These are phyloP conservation scores for Malus orientalis DNA, from an alignment of 306 rosid species.

Conservation along the genomic window DNA sequence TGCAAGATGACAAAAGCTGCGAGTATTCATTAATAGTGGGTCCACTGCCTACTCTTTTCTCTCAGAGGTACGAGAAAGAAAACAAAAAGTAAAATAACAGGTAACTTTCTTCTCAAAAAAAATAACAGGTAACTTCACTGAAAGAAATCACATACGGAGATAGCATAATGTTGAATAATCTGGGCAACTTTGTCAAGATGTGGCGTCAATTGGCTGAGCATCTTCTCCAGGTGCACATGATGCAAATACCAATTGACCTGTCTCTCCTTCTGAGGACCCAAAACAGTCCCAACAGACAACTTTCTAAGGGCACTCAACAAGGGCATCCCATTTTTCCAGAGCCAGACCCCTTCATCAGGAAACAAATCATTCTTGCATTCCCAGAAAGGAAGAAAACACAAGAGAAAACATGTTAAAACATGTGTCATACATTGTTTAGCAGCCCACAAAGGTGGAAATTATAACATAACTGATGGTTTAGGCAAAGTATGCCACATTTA, in stretches of 20 bases:
- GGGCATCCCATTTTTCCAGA: conserved; percentile 88
- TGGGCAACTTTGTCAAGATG: conserved; percentile 78
- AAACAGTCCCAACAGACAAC: conserved; percentile 69
- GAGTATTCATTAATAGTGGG: not conserved
- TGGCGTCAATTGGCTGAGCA: conserved; percentile 59
- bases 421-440: not conserved
- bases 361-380: conserved; percentile 78
- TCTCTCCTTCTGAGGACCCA: conserved; percentile 78
- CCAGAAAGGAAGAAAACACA: not conserved
- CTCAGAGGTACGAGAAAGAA: not conserved
- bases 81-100: not conserved
- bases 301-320: conserved; percentile 76
- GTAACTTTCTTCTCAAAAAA: not conserved
- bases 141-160: conserved; percentile 66
- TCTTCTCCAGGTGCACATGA: conserved; percentile 65
- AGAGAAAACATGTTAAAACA: not conserved
- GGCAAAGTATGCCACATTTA: not conserved
- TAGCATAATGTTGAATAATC: conserved; percentile 81
- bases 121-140: not conserved
- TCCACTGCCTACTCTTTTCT: not conserved
- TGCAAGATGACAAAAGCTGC: conserved; percentile 1
- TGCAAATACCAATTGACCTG: conserved; percentile 86
- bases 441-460: not conserved
- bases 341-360: conserved; percentile 90
- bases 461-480: not conserved